Evolutionary conservation across 495 filamentous ascomycete genomes (phyloP).

Genomic region (Elaphomyces granulatus): DNA sequence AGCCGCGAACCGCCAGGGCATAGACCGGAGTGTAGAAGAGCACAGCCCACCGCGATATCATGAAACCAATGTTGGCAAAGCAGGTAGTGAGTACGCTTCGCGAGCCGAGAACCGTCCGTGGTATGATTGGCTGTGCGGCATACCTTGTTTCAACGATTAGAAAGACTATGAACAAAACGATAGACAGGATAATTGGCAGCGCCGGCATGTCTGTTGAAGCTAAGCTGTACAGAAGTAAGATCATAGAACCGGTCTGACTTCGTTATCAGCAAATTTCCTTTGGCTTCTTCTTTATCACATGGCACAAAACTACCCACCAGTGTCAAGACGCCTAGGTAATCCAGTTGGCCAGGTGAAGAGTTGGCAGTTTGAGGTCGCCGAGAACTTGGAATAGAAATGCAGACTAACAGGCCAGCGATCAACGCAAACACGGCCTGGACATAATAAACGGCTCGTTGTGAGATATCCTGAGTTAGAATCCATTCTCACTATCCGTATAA

Average conservation of each 20-base stretch:
- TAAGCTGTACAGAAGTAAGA: constrained; percentile 55
- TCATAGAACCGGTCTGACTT: too few species aligned
- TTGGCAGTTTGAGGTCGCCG: constrained; percentile 17
- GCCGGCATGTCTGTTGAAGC: constrained; percentile 40
- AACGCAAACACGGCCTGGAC: constrained; percentile 45
- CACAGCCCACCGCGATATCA: constrained; percentile 64
- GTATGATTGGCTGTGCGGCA: constrained; percentile 53
- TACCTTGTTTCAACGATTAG: constrained; percentile 38
- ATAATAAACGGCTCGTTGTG: constrained; percentile 52
- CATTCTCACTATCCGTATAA: too few species aligned
- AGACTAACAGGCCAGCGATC: constrained; percentile 41
- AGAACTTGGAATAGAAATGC: constrained; percentile 39
- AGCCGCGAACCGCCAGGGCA: constrained; percentile 52
- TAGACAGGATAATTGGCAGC: constrained; percentile 42
- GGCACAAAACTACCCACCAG: constrained; percentile 42
- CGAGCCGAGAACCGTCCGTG: constrained; percentile 44
- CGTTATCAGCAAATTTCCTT: too few species aligned
- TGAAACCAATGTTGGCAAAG: constrained; percentile 50
- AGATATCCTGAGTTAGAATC: too few species aligned
- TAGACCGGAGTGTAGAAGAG: constrained; percentile 66
- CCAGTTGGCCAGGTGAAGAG: constrained; percentile 38
- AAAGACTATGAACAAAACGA: constrained; percentile 39
- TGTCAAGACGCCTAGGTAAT: constrained; percentile 51
- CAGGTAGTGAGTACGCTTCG: constrained; percentile 54
- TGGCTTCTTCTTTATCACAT: too few species aligned